phyloP scores from a whole-genome alignment of 805 yeast genomes.

The Lipomyces yamadae region DNA sequence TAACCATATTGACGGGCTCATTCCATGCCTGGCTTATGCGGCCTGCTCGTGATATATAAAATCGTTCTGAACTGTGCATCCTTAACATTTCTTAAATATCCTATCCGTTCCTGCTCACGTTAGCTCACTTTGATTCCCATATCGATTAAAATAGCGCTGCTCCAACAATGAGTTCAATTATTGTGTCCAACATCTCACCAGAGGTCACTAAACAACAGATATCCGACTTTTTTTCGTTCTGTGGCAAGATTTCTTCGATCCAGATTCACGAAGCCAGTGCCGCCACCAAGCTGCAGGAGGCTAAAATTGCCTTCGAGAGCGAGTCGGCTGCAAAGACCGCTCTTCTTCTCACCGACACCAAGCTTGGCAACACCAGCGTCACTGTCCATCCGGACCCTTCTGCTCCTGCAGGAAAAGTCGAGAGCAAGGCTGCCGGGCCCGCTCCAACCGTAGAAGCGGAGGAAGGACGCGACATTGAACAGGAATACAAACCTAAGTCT shows the following conservation, averaged over 20 bases:
- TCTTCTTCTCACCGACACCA: conserved; percentile 70
- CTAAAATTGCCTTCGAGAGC: conserved; percentile 59
- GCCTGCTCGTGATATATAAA: too few species aligned
- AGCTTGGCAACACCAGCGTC: conserved; percentile 64
- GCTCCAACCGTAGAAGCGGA: conserved; percentile 20
- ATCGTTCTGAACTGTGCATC: too few species aligned
- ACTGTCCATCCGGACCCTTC: conserved; percentile 48
- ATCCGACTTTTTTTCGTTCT: conserved; percentile 71
- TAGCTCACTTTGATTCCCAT: too few species aligned
- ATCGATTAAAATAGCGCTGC: background rate
- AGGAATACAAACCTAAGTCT: conserved; percentile 77
- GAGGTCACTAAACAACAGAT: conserved; percentile 57
- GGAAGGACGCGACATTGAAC: conserved; percentile 56
- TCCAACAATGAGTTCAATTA: conserved; percentile 46
- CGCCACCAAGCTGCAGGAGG: conserved; percentile 47
- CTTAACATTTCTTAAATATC: background rate
- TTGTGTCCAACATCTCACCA: conserved; percentile 62
- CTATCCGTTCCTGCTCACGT: background rate
- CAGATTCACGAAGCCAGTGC: conserved; percentile 34
- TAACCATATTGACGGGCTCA: too few species aligned
- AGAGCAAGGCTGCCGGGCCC: conserved; percentile 26
- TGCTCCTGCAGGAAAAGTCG: conserved; percentile 33
- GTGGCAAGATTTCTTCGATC: conserved; percentile 58
- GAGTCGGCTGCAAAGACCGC: conserved; percentile 73
- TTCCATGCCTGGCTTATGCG: too few species aligned